phyloP scores from a whole-genome alignment of 768 basidiomycete species.

The Lactarius quietus region DNA sequence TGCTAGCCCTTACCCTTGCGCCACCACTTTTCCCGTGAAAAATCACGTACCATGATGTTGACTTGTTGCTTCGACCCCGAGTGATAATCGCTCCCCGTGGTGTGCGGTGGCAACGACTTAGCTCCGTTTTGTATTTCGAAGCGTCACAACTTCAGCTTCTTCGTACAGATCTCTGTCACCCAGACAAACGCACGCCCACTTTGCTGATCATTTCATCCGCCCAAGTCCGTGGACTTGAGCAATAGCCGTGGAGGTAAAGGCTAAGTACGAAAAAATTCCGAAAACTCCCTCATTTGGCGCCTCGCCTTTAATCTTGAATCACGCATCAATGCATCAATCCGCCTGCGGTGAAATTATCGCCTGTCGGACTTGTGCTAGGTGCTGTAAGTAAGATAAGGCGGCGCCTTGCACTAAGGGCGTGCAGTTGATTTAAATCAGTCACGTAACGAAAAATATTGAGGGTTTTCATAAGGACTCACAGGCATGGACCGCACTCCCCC shows the following conservation, averaged over 20 bases:
- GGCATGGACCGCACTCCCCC: constrained; percentile 4
- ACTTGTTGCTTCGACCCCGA: background rate
- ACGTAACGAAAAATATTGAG: constrained; percentile 19
- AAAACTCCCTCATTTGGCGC: background rate
- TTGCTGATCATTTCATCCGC: background rate
- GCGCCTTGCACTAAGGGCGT: constrained; percentile 13
- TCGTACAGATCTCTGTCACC: background rate
- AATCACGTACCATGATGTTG: constrained; percentile 10
- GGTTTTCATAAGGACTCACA: constrained; percentile 13
- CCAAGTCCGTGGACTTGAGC: background rate
- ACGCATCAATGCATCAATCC: background rate
- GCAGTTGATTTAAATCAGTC: constrained; percentile 4
- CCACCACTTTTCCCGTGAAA: background rate
- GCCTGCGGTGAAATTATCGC: constrained; percentile 8
- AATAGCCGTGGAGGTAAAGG: constrained; percentile 10
- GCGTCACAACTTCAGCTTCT: background rate
- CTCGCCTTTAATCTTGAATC: constrained; percentile 8
- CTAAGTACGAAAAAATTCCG: constrained; percentile 12
- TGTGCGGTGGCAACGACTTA: constrained; percentile 1
- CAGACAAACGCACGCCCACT: background rate
- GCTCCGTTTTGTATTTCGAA: background rate
- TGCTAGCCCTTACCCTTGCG: background rate
- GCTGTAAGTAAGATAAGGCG: background rate
- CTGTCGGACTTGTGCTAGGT: constrained; percentile 5
- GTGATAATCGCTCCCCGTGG: constrained; percentile 11